Percentiles rank a stretch among this genome's conserved stretches.
Evolutionary conservation across 495 filamentous ascomycete species (phyloP).

Genomic region (Evernia prunastri): DNA sequence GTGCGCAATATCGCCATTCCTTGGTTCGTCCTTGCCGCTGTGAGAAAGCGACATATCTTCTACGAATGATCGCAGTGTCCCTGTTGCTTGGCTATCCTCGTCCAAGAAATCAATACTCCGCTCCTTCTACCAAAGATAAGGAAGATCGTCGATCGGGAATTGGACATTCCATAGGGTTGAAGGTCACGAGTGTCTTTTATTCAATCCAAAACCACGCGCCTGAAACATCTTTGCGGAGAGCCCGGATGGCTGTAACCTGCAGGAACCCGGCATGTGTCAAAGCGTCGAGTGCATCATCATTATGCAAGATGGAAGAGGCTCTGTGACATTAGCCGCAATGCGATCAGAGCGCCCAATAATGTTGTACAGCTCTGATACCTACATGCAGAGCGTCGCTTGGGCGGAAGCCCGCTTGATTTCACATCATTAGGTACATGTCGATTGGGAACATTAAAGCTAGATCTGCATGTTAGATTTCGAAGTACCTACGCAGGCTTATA

Average conservation of each 20-base stretch:
- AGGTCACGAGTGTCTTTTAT: neutral
- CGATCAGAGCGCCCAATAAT: neutral
- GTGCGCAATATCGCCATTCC: neutral
- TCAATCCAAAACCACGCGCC: neutral
- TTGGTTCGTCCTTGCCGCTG: neutral
- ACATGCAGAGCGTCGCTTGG: conserved; percentile 1
- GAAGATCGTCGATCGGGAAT: neutral
- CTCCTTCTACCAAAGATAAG: neutral
- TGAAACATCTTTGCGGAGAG: neutral
- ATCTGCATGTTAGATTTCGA: too few relatives aligned
- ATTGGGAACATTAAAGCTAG: too few relatives aligned
- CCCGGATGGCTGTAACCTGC: neutral
- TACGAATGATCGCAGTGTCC: neutral
- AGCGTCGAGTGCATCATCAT: neutral
- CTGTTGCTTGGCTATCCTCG: neutral
- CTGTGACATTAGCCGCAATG: neutral
- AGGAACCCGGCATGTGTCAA: neutral
- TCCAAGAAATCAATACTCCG: neutral
- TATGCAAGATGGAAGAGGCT: neutral
- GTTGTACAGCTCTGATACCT: neutral
- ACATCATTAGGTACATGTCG: too few relatives aligned
- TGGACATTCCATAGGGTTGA: neutral
- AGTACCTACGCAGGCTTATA: too few relatives aligned
- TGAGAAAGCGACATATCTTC: neutral
- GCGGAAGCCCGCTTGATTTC: neutral